Conservation (phyloP, 2,329 filamentous ascomycete genomes). For the Fusarium liriodendri region DNA sequence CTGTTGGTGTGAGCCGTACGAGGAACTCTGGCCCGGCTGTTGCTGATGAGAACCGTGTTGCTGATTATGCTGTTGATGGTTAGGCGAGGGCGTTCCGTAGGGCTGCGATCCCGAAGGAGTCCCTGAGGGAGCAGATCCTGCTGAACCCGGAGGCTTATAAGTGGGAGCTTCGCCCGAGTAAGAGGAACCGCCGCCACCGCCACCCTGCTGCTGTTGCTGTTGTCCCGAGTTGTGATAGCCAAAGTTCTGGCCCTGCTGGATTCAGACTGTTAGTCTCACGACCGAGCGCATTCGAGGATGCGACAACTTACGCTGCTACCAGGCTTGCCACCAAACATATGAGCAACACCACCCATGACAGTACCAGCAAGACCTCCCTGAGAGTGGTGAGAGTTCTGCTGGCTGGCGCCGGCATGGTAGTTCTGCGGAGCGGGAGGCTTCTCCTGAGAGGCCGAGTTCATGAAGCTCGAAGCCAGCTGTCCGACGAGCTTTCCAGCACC, state of each 20-base stretch:
- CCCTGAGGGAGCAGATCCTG: conserved; percentile 42
- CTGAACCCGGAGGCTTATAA: conserved; percentile 50
- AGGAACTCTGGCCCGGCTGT: conserved; percentile 23
- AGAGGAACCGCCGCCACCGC: conserved; percentile 4
- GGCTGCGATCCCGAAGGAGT: conserved; percentile 43
- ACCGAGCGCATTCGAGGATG: neutral
- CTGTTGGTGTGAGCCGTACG: conserved; percentile 37
- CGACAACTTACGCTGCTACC: conserved; percentile 47
- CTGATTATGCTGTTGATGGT: conserved; percentile 43
- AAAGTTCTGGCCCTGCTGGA: conserved; percentile 64
- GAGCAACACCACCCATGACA: conserved; percentile 66
- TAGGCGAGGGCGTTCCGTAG: conserved; percentile 43
- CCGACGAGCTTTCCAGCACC: conserved; percentile 66
- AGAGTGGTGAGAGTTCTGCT: conserved; percentile 50
- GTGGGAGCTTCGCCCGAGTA: conserved; percentile 73
- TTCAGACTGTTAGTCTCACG: conserved; percentile 21
- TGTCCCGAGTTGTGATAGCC: conserved; percentile 70
- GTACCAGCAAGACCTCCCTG: conserved; percentile 63
- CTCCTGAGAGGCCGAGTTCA: conserved; percentile 57
- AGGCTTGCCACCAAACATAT: conserved; percentile 63
- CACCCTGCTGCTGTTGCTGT: conserved; percentile 47
- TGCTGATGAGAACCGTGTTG: conserved; percentile 43
- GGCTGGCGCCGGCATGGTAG: conserved; percentile 61
- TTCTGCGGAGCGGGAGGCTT: conserved; percentile 60
- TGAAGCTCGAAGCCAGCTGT: conserved; percentile 66